These are phyloP conservation scores for Irpex sp. DNA, from an alignment of 1,284 basidiomycete genomes.

Conservation along the genomic window DNA sequence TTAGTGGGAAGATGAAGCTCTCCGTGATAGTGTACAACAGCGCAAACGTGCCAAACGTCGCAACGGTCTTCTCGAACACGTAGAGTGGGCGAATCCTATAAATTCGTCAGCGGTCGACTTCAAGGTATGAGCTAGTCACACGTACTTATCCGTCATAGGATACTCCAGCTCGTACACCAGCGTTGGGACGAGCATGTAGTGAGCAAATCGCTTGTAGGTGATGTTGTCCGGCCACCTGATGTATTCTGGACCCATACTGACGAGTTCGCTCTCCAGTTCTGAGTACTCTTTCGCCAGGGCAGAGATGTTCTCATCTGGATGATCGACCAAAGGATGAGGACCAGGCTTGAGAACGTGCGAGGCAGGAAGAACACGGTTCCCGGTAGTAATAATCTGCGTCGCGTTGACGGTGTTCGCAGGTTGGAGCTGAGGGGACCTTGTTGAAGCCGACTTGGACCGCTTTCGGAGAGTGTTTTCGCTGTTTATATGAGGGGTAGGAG, in stretches of 20 bases:
- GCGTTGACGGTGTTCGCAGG: constrained; percentile 3
- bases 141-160: constrained; percentile 78
- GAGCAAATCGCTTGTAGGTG: constrained; percentile 77
- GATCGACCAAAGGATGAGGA: constrained; percentile 63
- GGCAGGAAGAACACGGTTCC: constrained; percentile 19
- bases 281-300: constrained; percentile 72
- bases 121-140: constrained; percentile 5
- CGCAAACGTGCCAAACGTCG: constrained; percentile 94
- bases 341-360: constrained; percentile 15
- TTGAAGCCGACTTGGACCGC: constrained; percentile 25
- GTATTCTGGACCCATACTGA: constrained; percentile 57
- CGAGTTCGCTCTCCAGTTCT: constrained; percentile 74
- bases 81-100: constrained; percentile 83
- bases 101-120: constrained; percentile 2
- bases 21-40: constrained; percentile 90
- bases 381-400: constrained; percentile 21
- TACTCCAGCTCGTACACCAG: constrained; percentile 97
- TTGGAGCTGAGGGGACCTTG: constrained; percentile 7
- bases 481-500: constrained; percentile 20
- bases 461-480: constrained; percentile 38
- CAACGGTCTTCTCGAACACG: constrained; percentile 91
- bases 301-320: constrained; percentile 66
- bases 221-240: constrained; percentile 87
- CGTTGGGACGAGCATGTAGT: constrained; percentile 88
- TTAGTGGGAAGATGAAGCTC: constrained; percentile 85